Conservation (phyloP, 2,329 filamentous ascomycete genomes). For the Claviceps arundinis region DNA sequence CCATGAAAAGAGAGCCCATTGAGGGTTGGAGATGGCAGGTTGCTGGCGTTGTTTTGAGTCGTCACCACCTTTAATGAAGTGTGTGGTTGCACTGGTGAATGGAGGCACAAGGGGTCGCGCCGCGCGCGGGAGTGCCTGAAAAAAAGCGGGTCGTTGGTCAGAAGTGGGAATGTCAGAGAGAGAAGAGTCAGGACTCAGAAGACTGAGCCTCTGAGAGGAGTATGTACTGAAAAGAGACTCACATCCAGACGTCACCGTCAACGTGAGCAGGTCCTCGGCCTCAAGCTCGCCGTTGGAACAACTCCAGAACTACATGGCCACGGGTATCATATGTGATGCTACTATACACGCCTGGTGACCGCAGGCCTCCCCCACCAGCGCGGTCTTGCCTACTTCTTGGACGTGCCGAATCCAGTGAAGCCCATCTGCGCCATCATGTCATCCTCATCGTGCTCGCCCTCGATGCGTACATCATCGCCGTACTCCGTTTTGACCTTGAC, state of each 20-base stretch:
- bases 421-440: slow-evolving; percentile 59
- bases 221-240: too few relatives aligned
- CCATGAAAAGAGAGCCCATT: too few relatives aligned
- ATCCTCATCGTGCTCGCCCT: slow-evolving; percentile 59
- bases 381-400: slow-evolving; percentile 31
- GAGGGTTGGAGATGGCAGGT: too few relatives aligned
- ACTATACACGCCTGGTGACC: neutral
- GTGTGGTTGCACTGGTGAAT: too few relatives aligned
- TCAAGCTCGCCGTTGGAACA: too few relatives aligned
- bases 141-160: neutral
- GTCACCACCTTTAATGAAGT: too few relatives aligned
- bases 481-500: slow-evolving; percentile 47
- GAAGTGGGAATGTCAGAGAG: neutral
- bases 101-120: too few relatives aligned
- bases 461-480: slow-evolving; percentile 49
- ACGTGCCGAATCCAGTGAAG: slow-evolving; percentile 48
- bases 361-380: neutral
- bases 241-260: too few relatives aligned
- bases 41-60: too few relatives aligned
- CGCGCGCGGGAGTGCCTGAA: neutral
- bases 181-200: too few relatives aligned
- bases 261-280: too few relatives aligned
- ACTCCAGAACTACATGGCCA: neutral
- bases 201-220: too few relatives aligned
- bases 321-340: neutral